Percentiles rank a stretch among this genome's conserved stretches.
Conservation (phyloP, 2,329 filamentous ascomycete species). For the Parascedosporium putredinis region DNA sequence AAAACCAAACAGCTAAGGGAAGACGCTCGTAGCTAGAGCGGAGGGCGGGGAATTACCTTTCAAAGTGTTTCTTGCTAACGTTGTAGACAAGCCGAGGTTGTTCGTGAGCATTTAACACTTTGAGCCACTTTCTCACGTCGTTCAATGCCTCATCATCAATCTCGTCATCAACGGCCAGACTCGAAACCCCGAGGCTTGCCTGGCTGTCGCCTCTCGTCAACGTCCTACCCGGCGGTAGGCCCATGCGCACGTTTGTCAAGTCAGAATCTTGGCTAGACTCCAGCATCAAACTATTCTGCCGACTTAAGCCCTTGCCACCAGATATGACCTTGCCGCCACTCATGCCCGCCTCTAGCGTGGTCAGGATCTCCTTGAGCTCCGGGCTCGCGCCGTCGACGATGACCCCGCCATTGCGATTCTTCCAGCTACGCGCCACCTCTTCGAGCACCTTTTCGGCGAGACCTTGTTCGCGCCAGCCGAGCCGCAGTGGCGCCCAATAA, state of each 20-base stretch:
- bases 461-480: slow-evolving; percentile 95
- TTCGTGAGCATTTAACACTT: slow-evolving; percentile 71
- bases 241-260: slow-evolving; percentile 43
- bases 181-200: slow-evolving; percentile 53
- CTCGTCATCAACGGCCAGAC: slow-evolving; percentile 42
- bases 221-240: slow-evolving; percentile 34
- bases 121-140: slow-evolving; percentile 75
- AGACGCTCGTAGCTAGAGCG: background rate
- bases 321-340: slow-evolving; percentile 62
- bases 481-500: slow-evolving; percentile 88
- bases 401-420: slow-evolving; percentile 75
- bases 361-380: slow-evolving; percentile 72
- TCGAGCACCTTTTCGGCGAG: slow-evolving; percentile 87
- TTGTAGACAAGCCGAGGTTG: slow-evolving; percentile 75
- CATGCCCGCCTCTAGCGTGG: slow-evolving; percentile 79
- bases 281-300: slow-evolving; percentile 56
- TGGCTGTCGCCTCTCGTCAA: slow-evolving; percentile 50
- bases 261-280: slow-evolving; percentile 42
- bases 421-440: slow-evolving; percentile 86
- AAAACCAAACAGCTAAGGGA: no score
- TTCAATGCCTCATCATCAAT: slow-evolving; percentile 49
- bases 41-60: slow-evolving; percentile 40
- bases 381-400: slow-evolving; percentile 77
- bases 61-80: slow-evolving; percentile 78
- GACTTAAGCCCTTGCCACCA: slow-evolving; percentile 41